phyloP scores from a whole-genome alignment of 75 land plant species.

The Pinus albicaulis region DNA sequence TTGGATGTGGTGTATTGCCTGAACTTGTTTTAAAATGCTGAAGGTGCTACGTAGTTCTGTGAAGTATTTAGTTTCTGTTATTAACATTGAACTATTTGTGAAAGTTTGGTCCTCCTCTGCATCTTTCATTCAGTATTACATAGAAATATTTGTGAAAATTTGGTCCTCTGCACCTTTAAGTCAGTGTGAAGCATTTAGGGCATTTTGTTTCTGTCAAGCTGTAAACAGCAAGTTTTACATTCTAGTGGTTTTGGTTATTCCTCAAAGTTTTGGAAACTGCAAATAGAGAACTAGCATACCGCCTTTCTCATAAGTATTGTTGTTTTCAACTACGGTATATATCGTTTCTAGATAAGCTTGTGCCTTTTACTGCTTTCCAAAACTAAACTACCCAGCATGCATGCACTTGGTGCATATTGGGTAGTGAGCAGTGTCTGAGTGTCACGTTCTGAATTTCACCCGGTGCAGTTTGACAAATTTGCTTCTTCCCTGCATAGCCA shows the following conservation, averaged over 20 bases:
- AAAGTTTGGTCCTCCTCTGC: not conserved
- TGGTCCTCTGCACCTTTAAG: not conserved
- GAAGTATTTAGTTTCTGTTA: not conserved
- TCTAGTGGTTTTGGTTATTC: not conserved
- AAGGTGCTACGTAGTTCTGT: not conserved
- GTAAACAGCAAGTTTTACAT: not conserved
- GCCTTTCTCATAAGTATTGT: not conserved
- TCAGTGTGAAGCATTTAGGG: not conserved
- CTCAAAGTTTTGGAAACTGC: not conserved
- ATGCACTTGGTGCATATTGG: not conserved
- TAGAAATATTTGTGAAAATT: not conserved
- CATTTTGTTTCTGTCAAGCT: not conserved
- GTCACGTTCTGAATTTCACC: not conserved
- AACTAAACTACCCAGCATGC: not conserved
- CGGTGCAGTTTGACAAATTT: not conserved
- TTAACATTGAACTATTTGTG: not conserved
- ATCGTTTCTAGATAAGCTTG: not conserved
- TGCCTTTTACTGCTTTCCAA: not conserved
- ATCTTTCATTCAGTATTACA: not conserved
- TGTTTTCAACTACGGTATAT: not conserved
- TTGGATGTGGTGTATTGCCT: not conserved
- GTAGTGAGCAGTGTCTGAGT: not conserved
- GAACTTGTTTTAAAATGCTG: not conserved
- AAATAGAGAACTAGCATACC: not conserved
- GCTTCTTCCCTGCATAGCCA: not conserved